Conservation (phyloP, 108 stramenopile genomes). For the Conticribra guillardii region DNA sequence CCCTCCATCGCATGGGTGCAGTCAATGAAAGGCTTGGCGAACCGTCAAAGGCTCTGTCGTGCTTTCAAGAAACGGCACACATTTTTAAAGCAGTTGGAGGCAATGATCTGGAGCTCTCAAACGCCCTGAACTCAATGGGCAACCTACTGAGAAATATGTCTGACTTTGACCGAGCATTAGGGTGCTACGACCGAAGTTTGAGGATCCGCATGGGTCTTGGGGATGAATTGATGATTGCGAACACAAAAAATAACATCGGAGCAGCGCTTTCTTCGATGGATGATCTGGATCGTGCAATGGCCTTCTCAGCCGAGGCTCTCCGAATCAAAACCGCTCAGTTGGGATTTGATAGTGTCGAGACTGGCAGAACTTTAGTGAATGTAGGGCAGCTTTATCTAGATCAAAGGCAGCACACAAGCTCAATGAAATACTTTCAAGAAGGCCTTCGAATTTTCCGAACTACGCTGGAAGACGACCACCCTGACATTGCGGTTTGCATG, state of each 20-base stretch:
- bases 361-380: constrained; percentile 47
- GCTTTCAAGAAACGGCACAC: constrained; percentile 30
- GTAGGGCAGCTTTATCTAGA: constrained; percentile 49
- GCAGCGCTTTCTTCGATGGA: constrained; percentile 28
- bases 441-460: constrained; percentile 42
- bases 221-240: constrained; percentile 46
- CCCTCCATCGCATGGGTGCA: constrained; percentile 37
- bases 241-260: constrained; percentile 56
- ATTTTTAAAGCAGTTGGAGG: constrained; percentile 22
- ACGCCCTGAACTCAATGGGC: constrained; percentile 49
- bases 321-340: constrained; percentile 42
- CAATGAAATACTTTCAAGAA: constrained; percentile 52
- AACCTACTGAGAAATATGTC: constrained; percentile 28
- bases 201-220: constrained; percentile 26
- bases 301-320: constrained; percentile 49
- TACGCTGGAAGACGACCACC: not conserved
- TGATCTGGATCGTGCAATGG: constrained; percentile 35
- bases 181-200: constrained; percentile 54
- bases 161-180: constrained; percentile 47
- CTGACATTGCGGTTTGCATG: constrained; percentile 43
- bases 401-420: constrained; percentile 14
- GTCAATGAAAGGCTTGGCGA: constrained; percentile 32
- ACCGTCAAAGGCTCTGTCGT: constrained; percentile 21
- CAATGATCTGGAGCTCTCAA: constrained; percentile 45
- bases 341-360: constrained; percentile 34